phyloP scores from a whole-genome alignment of 768 basidiomycete genomes.

The Nidularia pulvinata region DNA sequence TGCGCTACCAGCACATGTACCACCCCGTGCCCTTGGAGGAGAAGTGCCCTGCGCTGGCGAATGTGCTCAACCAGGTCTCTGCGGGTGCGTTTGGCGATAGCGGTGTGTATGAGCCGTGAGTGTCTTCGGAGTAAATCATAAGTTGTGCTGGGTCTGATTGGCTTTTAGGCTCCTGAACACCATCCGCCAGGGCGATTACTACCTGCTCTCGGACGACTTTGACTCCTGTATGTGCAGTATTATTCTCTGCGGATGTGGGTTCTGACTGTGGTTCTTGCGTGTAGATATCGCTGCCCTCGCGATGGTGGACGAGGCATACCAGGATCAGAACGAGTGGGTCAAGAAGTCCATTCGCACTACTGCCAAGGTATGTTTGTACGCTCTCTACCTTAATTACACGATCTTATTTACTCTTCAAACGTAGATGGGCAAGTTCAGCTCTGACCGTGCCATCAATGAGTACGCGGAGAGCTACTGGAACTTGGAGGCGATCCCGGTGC shows the following conservation, averaged over 20 bases:
- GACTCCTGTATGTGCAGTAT: conserved; percentile 68
- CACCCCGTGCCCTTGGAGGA: conserved; percentile 79
- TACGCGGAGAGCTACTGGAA: conserved; percentile 92
- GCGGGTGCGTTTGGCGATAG: conserved; percentile 81
- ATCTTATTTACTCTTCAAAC: not conserved
- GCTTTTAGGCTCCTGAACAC: conserved; percentile 67
- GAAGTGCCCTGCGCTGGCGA: conserved; percentile 81
- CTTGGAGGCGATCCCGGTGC: conserved; percentile 47
- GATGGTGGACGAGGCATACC: conserved; percentile 90
- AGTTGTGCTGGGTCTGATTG: conserved; percentile 17
- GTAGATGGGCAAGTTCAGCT: conserved; percentile 97
- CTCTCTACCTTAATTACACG: not conserved
- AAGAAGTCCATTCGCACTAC: conserved; percentile 88
- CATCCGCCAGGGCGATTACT: conserved; percentile 74
- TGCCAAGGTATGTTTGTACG: conserved; percentile 50
- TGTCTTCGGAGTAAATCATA: conserved; percentile 10
- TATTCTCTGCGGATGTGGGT: not conserved
- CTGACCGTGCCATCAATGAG: conserved; percentile 89
- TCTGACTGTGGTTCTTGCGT: not conserved
- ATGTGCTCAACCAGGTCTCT: conserved; percentile 77
- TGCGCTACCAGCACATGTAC: conserved; percentile 86
- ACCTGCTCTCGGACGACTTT: conserved; percentile 91
- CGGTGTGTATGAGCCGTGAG: conserved; percentile 83
- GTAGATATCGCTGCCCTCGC: conserved; percentile 78
- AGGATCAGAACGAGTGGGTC: conserved; percentile 84